A percentile compares a stretch with the other conserved stretches of the same genome.
Evolutionary conservation across 306 rosid genomes (phyloP).

Genomic region (Dryas drummondii): DNA sequence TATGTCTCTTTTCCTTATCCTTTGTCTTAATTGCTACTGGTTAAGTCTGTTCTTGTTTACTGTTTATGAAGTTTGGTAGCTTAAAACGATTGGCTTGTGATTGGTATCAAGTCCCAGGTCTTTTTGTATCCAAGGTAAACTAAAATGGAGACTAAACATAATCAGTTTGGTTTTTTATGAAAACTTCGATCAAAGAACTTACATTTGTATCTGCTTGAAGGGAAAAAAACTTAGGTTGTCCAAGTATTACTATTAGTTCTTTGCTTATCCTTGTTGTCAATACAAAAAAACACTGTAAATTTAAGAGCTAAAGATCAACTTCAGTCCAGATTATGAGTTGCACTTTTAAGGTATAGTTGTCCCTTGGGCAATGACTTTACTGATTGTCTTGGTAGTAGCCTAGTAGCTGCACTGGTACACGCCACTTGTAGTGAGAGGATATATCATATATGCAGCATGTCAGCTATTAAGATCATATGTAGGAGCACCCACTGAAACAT

Average conservation of each 20-base stretch:
- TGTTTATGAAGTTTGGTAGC: background rate
- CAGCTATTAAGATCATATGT: background rate
- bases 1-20: constrained; percentile 21
- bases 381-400: background rate
- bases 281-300: no score
- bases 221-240: no score
- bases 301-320: no score
- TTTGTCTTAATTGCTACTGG: constrained; percentile 2
- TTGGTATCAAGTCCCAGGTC: background rate
- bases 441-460: background rate
- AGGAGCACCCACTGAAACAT: background rate
- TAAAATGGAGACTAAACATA: background rate
- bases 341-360: no score
- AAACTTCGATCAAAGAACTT: no score
- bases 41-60: background rate
- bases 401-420: background rate
- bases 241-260: no score
- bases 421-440: background rate
- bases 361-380: no score
- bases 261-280: no score
- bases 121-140: background rate
- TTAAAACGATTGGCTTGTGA: background rate
- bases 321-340: no score
- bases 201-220: background rate
- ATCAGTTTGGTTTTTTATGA: background rate